A percentile compares a stretch with the other conserved stretches of the same genome.
phyloP scores from a whole-genome alignment of 2,329 filamentous ascomycete species.

The Colletotrichum falcatum region DNA sequence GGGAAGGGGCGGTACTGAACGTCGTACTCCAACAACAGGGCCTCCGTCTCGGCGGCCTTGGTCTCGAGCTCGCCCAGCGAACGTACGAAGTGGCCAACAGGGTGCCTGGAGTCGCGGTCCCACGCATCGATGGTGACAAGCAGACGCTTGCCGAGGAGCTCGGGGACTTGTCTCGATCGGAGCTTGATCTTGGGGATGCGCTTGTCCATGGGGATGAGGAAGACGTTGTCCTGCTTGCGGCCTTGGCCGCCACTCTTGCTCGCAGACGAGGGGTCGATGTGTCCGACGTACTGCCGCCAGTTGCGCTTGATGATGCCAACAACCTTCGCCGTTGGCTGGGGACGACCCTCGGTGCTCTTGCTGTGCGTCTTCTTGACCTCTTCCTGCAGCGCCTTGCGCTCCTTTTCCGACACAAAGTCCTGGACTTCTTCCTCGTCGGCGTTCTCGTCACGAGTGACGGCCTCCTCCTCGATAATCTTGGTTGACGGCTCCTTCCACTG shows the following conservation, averaged over 20 bases:
- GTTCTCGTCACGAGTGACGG: constrained; percentile 92
- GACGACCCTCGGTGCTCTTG: constrained; percentile 78
- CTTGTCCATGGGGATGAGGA: constrained; percentile 98
- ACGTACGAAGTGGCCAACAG: constrained; percentile 92
- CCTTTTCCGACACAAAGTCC: constrained; percentile 87
- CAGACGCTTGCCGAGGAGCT: constrained; percentile 90
- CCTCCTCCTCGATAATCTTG: constrained; percentile 95
- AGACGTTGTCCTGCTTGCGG: constrained; percentile 90
- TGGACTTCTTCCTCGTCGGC: constrained; percentile 79
- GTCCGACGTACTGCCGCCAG: constrained; percentile 97
- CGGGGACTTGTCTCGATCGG: constrained; percentile 88
- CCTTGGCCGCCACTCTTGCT: constrained; percentile 79
- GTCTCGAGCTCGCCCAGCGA: constrained; percentile 94
- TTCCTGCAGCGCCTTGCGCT: constrained; percentile 88
- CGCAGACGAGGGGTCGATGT: constrained; percentile 89
- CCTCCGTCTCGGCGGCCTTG: constrained; percentile 97
- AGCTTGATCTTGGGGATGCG: constrained; percentile 96
- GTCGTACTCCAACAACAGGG: constrained; percentile 92
- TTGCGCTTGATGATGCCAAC: constrained; percentile 95
- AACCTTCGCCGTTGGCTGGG: constrained; percentile 91
- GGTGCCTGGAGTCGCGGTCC: constrained; percentile 93
- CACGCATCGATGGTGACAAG: constrained; percentile 94
- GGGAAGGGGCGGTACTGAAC: constrained; percentile 98
- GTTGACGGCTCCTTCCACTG: constrained; percentile 98
- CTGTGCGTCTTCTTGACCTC: constrained; percentile 89